A percentile compares a stretch with the other conserved stretches of the same genome.
Conservation (phyloP, 805 yeast genomes). For the Spathaspora passalidarum region DNA sequence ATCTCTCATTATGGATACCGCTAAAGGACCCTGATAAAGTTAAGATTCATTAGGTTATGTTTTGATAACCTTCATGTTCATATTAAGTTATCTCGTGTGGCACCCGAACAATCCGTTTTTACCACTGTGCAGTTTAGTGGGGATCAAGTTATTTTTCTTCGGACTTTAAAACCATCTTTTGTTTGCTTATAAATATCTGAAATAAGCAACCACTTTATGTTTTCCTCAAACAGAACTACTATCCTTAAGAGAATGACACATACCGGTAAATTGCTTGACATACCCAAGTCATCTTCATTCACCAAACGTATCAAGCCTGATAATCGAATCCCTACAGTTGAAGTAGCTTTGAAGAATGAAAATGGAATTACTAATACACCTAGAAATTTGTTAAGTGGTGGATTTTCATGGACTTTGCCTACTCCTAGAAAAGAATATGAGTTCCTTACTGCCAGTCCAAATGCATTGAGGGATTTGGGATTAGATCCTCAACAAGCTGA, state of each 20-base stretch:
- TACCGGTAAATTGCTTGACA: conserved; percentile 19
- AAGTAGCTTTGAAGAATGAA: conserved; percentile 26
- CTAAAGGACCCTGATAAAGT: too few relatives aligned
- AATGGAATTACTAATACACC: conserved; percentile 34
- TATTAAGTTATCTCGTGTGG: too few relatives aligned
- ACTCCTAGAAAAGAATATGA: conserved; percentile 51
- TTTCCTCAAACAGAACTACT: not conserved
- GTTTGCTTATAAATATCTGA: too few relatives aligned
- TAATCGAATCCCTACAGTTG: conserved; percentile 19
- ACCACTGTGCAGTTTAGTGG: too few relatives aligned
- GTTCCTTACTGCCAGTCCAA: conserved; percentile 55
- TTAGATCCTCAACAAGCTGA: conserved; percentile 36
- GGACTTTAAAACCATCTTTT: too few relatives aligned
- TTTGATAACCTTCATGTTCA: too few relatives aligned
- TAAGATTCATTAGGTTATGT: too few relatives aligned
- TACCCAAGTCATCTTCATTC: conserved; percentile 31
- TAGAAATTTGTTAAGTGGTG: conserved; percentile 49
- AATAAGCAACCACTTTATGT: not conserved
- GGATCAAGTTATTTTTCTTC: too few relatives aligned
- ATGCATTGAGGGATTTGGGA: conserved; percentile 62
- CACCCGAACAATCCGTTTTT: too few relatives aligned
- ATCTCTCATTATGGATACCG: too few relatives aligned
- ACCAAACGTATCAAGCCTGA: conserved; percentile 28
- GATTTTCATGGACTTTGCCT: conserved; percentile 73
- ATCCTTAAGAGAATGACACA: conserved; percentile 7